Conservation (phyloP, 305 asterid genomes). For the Andrographis paniculata region DNA sequence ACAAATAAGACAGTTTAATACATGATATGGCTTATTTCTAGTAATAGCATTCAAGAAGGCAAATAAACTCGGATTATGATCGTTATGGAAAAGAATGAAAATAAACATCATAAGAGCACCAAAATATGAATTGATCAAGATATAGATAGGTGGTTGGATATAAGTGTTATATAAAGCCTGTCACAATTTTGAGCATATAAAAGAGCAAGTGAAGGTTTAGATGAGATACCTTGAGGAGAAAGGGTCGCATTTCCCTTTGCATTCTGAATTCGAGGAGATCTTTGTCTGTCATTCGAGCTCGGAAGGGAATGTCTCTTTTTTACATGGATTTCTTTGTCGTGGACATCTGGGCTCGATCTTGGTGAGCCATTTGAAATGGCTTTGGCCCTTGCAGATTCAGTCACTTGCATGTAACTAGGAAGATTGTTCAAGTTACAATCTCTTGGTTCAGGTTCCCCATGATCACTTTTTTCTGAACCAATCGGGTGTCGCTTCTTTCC, state of each 20-base stretch:
- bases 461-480: constrained; percentile 56
- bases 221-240: constrained; percentile 94
- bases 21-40: too few relatives aligned
- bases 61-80: too few relatives aligned
- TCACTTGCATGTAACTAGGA: constrained; percentile 98
- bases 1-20: too few relatives aligned
- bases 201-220: too few relatives aligned
- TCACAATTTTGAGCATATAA: too few relatives aligned
- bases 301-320: constrained; percentile 85
- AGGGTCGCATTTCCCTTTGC: constrained; percentile 57
- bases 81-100: too few relatives aligned
- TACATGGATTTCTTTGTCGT: constrained; percentile 51
- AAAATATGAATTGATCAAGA: too few relatives aligned
- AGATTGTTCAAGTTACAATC: constrained; percentile 66
- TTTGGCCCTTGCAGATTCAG: constrained; percentile 95
- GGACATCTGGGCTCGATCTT: constrained; percentile 88
- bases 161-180: too few relatives aligned
- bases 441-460: constrained; percentile 77
- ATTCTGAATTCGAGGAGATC: constrained; percentile 68
- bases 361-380: constrained; percentile 72
- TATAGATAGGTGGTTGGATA: constrained; percentile 8
- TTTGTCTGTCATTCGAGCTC: constrained; percentile 65
- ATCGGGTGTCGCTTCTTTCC: constrained; percentile 68
- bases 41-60: too few relatives aligned
- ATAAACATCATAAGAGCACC: too few relatives aligned